Evolutionary conservation across 2,329 filamentous ascomycete genomes (phyloP), one percentile per base, ranked within the genome.

Genomic region (Claviceps lovelessii): DNA sequence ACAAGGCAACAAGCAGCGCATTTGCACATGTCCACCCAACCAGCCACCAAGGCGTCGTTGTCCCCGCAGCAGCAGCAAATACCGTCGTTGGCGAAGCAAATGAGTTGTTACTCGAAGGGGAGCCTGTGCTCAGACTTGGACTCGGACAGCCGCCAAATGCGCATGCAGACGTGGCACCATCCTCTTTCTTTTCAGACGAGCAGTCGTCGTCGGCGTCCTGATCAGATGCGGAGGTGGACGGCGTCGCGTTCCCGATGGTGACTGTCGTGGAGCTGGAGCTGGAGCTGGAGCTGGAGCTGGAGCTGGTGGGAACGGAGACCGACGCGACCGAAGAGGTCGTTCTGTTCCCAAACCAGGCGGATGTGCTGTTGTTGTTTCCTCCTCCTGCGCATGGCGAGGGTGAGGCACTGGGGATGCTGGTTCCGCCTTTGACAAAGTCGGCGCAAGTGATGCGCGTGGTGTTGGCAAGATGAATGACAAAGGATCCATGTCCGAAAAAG

Each of bases 401-500:
- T n/a, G 51, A 48, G 15, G 11, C 28, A 37, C 13, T 15, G 15
- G 45, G 46, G n/a, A 53, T 5, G 33, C 23, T 17, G 33, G 41
- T 39, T 41, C 45, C 50, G 11, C 39, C 42, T 35, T 48, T 53
- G 49, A 57, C 49, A 64, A 85, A 84, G 73, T 82, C 83, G 67
- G 79, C 82, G 63, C 83, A 86, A 13, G 76, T 76, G 61, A 85
- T 76, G 58, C 83, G 77, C 1, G 80, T 83, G 66, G 73, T 79
- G 72, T 84, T 84, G 63, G 73, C 72, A 60, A 76, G 81, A 70
- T 86, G 83, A 57, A 86, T 62, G 52, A 84, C 81, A 56, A 86
- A 68, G 56, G 79, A 83, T 56, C 79, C 76, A 69, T 85, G 82
- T 51, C 81, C 82, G 56, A 86, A 79, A 72, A 81, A 87, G 53